These are phyloP conservation scores for Myriangium duriaei DNA, from an alignment of 2,329 filamentous ascomycete genomes.

Conservation along the genomic window DNA sequence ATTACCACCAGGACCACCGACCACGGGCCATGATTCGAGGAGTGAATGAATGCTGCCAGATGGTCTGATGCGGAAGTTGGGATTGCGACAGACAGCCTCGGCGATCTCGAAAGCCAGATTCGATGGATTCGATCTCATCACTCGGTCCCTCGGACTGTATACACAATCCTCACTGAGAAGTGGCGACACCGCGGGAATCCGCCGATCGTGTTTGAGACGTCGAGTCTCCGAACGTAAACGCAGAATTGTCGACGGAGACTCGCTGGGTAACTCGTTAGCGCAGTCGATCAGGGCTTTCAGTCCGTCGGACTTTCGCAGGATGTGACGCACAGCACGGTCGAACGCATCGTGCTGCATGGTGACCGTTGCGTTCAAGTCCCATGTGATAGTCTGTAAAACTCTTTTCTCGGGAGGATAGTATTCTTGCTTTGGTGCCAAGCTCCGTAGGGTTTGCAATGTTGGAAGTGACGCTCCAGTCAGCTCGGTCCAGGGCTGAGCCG, in stretches of 20 bases:
- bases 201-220: neutral
- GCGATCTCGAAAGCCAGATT: neutral
- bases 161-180: neutral
- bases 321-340: slow-evolving; percentile 1
- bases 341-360: slow-evolving; percentile 32
- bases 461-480: slow-evolving; percentile 13
- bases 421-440: slow-evolving; percentile 22
- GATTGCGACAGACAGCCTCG: neutral
- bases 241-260: neutral
- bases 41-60: neutral
- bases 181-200: neutral
- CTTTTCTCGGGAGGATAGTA: slow-evolving; percentile 34
- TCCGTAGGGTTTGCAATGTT: slow-evolving; percentile 19
- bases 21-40: neutral
- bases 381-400: slow-evolving; percentile 33
- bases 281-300: slow-evolving; percentile 1
- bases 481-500: slow-evolving; percentile 15
- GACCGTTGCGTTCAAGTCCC: slow-evolving; percentile 28
- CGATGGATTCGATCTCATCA: neutral
- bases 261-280: neutral
- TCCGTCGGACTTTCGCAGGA: slow-evolving; percentile 1
- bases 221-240: neutral
- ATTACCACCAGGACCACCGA: slow-evolving; percentile 1
- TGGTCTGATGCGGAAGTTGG: neutral
- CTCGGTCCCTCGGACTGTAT: slow-evolving; percentile 2